phyloP scores from a whole-genome alignment of 768 basidiomycete genomes.

The Fibroporia radiculosa region DNA sequence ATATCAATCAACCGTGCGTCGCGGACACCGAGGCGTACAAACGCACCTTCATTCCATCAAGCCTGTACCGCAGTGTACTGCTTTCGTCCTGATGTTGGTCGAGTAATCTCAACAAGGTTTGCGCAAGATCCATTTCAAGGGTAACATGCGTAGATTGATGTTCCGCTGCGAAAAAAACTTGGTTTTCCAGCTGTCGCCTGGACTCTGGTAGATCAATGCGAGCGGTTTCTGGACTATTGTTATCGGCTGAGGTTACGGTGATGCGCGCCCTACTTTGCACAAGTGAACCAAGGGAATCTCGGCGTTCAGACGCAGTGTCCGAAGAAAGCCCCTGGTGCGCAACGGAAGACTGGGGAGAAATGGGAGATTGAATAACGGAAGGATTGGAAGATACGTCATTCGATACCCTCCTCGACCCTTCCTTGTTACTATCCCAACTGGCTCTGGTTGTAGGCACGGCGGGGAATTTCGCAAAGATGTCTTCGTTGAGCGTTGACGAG shows the following conservation, averaged over 20 bases:
- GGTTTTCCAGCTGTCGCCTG: slow-evolving; percentile 49
- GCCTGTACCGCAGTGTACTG: slow-evolving; percentile 58
- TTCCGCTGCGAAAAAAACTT: slow-evolving; percentile 49
- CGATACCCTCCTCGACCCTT: too few relatives aligned
- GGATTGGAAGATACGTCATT: too few relatives aligned
- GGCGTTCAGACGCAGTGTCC: not conserved
- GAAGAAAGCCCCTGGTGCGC: too few relatives aligned
- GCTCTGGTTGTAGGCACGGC: not conserved
- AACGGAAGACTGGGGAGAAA: too few relatives aligned
- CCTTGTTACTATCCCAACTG: slow-evolving; percentile 1
- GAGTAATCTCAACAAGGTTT: slow-evolving; percentile 58
- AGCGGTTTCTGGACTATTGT: slow-evolving; percentile 19
- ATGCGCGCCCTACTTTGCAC: slow-evolving; percentile 25
- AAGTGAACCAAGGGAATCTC: not conserved
- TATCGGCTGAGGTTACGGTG: slow-evolving; percentile 38
- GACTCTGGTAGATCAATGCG: slow-evolving; percentile 36
- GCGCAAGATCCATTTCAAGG: slow-evolving; percentile 68
- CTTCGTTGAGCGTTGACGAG: not conserved
- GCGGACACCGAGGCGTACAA: slow-evolving; percentile 3
- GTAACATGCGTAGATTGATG: slow-evolving; percentile 53
- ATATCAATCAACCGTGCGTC: not conserved
- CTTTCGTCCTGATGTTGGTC: slow-evolving; percentile 58
- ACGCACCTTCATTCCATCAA: slow-evolving; percentile 84
- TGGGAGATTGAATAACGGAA: too few relatives aligned
- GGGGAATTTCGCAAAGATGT: slow-evolving; percentile 1